These are phyloP conservation scores for Suillus bovinus DNA, from an alignment of 768 basidiomycete genomes.

Conservation along the genomic window DNA sequence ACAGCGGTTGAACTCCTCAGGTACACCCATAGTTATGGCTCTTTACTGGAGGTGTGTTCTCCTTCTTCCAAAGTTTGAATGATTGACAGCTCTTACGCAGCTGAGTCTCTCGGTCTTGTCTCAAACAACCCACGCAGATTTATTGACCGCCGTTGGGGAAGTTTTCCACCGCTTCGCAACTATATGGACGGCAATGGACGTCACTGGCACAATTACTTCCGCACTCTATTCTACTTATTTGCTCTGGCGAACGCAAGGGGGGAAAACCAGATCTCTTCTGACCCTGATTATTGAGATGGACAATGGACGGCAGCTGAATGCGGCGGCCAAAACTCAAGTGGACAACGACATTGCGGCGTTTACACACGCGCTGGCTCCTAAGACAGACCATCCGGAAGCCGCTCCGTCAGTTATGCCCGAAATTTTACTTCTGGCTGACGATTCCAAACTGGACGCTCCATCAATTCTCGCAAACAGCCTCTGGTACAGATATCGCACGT, in stretches of 20 bases:
- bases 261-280: conserved; percentile 66
- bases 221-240: conserved; percentile 65
- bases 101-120: conserved; percentile 55
- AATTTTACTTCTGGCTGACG: conserved; percentile 63
- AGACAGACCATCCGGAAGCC: conserved; percentile 30
- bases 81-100: conserved; percentile 33
- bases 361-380: conserved; percentile 48
- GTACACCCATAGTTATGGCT: conserved; percentile 61
- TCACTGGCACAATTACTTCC: conserved; percentile 50
- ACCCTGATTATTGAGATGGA: conserved; percentile 67
- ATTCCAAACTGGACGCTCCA: conserved; percentile 59
- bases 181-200: conserved; percentile 81
- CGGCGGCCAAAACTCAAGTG: conserved; percentile 58
- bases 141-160: conserved; percentile 64
- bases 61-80: neutral
- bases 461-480: conserved; percentile 72
- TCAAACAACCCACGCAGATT: conserved; percentile 49
- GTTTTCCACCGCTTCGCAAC: conserved; percentile 69
- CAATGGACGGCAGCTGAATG: conserved; percentile 54
- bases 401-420: conserved; percentile 53
- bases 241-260: conserved; percentile 61
- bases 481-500: conserved; percentile 81
- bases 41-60: conserved; percentile 60
- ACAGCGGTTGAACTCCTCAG: conserved; percentile 61
- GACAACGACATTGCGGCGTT: conserved; percentile 60